These are phyloP conservation scores for Exophiala sp. DNA, from an alignment of 2,329 filamentous ascomycete species.

Conservation along the genomic window DNA sequence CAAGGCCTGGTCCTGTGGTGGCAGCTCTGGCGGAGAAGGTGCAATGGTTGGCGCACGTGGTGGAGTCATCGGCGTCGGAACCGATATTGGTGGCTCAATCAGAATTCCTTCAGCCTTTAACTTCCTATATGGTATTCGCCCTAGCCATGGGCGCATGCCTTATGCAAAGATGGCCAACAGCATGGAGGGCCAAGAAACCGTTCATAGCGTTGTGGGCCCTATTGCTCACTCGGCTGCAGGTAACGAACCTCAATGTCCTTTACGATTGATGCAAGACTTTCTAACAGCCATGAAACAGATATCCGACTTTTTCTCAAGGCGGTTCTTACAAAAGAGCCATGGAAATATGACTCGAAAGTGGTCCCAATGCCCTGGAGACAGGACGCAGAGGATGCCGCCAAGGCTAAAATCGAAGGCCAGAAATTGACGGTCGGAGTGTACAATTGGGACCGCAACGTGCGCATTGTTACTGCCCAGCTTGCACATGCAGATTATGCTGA, in stretches of 20 bases:
- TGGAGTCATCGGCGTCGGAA: slow-evolving; percentile 59
- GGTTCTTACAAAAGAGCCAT: slow-evolving; percentile 59
- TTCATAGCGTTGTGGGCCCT: slow-evolving; percentile 61
- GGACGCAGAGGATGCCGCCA: slow-evolving; percentile 35
- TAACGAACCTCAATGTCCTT: not conserved
- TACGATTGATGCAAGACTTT: not conserved
- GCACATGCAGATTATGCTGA: not conserved
- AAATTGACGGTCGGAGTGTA: slow-evolving; percentile 36
- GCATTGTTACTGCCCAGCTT: not conserved
- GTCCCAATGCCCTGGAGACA: slow-evolving; percentile 62
- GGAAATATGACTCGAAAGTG: slow-evolving; percentile 63
- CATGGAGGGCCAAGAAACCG: slow-evolving; percentile 60
- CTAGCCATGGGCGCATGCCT: slow-evolving; percentile 50
- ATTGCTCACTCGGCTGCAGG: slow-evolving; percentile 56
- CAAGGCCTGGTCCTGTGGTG: slow-evolving; percentile 55
- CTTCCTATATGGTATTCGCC: slow-evolving; percentile 53
- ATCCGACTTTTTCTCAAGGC: slow-evolving; percentile 52
- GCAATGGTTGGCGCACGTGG: slow-evolving; percentile 60
- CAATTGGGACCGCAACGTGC: slow-evolving; percentile 32
- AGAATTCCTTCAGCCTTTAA: slow-evolving; percentile 58
- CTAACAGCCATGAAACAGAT: slow-evolving; percentile 31
- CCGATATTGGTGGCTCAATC: slow-evolving; percentile 60
- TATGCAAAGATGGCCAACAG: slow-evolving; percentile 59
- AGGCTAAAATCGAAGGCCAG: slow-evolving; percentile 17
- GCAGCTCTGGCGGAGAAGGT: slow-evolving; percentile 65